Evolutionary conservation across 495 filamentous ascomycete genomes (phyloP).

Genomic region (Zalerion maritima): DNA sequence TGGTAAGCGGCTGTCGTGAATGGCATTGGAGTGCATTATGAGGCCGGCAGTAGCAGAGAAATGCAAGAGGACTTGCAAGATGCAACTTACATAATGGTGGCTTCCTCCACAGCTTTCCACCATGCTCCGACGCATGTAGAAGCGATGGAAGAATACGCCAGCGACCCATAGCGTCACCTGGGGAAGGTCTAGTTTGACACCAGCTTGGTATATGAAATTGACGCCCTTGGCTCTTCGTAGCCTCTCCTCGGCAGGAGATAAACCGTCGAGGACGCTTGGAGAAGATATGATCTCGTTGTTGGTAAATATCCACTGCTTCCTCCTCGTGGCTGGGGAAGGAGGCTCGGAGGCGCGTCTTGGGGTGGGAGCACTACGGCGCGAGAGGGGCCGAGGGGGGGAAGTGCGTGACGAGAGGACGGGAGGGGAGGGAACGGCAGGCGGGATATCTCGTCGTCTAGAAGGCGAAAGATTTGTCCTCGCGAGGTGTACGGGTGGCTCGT

Average conservation of each 20-base stretch:
- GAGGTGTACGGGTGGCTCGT: constrained; percentile 23
- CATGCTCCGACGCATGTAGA: constrained; percentile 80
- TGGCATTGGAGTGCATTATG: too few relatives aligned
- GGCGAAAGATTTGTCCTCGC: constrained; percentile 25
- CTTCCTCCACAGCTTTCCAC: constrained; percentile 51
- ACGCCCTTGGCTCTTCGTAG: constrained; percentile 73
- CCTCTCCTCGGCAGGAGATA: constrained; percentile 59
- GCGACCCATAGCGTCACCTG: constrained; percentile 84
- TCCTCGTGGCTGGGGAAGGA: constrained; percentile 15
- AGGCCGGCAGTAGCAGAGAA: background rate
- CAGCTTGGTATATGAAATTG: constrained; percentile 90
- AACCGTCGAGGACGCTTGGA: constrained; percentile 73
- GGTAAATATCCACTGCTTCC: constrained; percentile 78
- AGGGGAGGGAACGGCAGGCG: constrained; percentile 38
- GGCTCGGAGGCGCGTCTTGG: constrained; percentile 11
- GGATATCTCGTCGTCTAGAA: constrained; percentile 30
- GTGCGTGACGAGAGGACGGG: constrained; percentile 32
- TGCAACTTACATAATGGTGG: constrained; percentile 62
- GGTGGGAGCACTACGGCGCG: constrained; percentile 24
- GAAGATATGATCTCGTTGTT: constrained; percentile 66
- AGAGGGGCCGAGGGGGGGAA: constrained; percentile 33
- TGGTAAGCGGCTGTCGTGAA: too few relatives aligned
- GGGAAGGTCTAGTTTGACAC: constrained; percentile 82
- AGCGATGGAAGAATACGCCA: constrained; percentile 87
- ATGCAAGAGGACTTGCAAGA: background rate